phyloP scores from a whole-genome alignment of 768 basidiomycete species.

The Tricholoma saponaceum region DNA sequence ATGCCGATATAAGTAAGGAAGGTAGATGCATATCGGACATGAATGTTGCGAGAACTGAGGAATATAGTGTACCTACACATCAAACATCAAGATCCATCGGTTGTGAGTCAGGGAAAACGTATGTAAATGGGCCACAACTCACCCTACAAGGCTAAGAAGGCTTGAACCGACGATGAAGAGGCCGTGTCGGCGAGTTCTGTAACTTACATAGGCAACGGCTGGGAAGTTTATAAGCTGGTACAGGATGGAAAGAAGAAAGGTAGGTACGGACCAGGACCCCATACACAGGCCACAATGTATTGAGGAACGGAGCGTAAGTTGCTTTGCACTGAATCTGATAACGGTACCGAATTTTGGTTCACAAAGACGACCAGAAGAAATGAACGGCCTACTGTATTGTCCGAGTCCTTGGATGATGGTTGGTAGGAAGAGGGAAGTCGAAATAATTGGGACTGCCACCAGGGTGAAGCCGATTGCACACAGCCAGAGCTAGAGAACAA shows the following conservation, averaged over 20 bases:
- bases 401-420: neutral
- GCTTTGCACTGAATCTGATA: neutral
- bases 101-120: neutral
- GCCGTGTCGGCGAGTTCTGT: neutral
- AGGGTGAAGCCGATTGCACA: neutral
- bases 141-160: neutral
- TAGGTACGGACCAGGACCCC: neutral
- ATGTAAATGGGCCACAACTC: neutral
- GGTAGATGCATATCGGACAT: neutral
- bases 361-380: neutral
- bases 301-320: neutral
- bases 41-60: neutral
- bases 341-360: too few species aligned
- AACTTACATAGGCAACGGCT: neutral
- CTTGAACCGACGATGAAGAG: neutral
- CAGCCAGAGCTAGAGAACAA: neutral
- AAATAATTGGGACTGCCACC: neutral
- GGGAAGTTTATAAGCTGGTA: neutral
- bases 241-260: neutral
- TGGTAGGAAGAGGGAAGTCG: neutral
- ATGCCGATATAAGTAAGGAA: neutral
- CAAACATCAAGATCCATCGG: neutral
- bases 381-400: neutral
- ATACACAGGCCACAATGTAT: neutral
- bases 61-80: neutral